Conservation (phyloP, 306 rosid species). For the Quercus suber region DNA sequence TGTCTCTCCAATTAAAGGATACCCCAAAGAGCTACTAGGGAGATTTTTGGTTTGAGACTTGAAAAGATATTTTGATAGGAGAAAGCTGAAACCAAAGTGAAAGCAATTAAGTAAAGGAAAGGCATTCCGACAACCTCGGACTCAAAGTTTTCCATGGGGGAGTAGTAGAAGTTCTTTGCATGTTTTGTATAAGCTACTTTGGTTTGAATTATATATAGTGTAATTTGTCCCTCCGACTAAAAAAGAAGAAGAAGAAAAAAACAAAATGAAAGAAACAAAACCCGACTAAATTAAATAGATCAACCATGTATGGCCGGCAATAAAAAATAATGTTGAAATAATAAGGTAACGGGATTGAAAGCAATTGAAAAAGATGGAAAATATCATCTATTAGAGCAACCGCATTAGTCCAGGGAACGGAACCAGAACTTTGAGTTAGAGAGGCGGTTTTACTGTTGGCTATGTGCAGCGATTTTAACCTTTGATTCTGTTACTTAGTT, state of each 20-base stretch:
- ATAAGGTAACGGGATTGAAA: background rate
- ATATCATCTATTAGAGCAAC: background rate
- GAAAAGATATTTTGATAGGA: slow-evolving; percentile 29
- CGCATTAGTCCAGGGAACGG: no score
- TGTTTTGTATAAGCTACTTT: background rate
- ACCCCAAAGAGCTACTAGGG: slow-evolving; percentile 56
- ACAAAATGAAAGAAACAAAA: no score
- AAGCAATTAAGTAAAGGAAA: slow-evolving; percentile 14
- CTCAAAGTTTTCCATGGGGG: slow-evolving; percentile 4
- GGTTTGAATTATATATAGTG: background rate
- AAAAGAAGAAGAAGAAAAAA: no score
- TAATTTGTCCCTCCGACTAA: background rate
- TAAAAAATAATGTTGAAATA: no score
- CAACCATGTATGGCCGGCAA: no score
- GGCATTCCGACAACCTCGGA: slow-evolving; percentile 23
- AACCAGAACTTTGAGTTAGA: no score
- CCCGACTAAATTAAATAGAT: no score
- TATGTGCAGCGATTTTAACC: no score
- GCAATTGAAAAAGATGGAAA: background rate
- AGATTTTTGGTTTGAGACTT: slow-evolving; percentile 35
- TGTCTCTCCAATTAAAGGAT: slow-evolving; percentile 54
- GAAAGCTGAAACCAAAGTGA: slow-evolving; percentile 34
- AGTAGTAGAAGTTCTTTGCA: background rate
- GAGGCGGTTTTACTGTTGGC: no score
- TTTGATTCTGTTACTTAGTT: no score